These are phyloP conservation scores for Phialocephala subalpina DNA, from an alignment of 2,329 filamentous ascomycete species.

Conservation along the genomic window DNA sequence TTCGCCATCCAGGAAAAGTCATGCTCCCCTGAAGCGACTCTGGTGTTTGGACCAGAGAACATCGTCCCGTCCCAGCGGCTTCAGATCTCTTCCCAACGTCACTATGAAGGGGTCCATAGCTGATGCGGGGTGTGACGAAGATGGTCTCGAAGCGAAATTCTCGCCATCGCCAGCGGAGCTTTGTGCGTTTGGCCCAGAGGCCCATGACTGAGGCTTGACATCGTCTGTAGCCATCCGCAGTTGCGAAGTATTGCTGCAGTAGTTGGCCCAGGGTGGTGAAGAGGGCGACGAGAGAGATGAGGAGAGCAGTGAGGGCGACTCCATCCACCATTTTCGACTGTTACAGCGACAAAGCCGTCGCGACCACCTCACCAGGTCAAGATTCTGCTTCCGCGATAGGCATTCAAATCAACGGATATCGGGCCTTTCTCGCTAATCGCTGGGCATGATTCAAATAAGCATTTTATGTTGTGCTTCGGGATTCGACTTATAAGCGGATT, in stretches of 20 bases:
- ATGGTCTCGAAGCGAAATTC: neutral
- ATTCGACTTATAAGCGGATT: too few relatives aligned
- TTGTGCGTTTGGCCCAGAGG: constrained; percentile 37
- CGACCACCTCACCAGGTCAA: neutral
- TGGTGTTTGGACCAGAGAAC: constrained; percentile 16
- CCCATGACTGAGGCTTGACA: constrained; percentile 43
- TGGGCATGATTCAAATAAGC: neutral
- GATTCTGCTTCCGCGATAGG: neutral
- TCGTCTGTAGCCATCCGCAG: constrained; percentile 42
- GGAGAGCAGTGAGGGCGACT: constrained; percentile 37
- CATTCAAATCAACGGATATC: neutral
- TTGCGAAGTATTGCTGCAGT: constrained; percentile 41
- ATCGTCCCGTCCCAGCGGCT: constrained; percentile 5
- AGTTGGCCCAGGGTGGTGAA: constrained; percentile 39
- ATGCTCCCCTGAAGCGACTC: constrained; percentile 22
- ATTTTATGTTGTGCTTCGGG: too few relatives aligned
- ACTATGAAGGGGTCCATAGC: constrained; percentile 5
- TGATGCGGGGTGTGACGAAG: constrained; percentile 14
- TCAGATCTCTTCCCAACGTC: constrained; percentile 8
- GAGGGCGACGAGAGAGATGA: constrained; percentile 41
- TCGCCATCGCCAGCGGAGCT: constrained; percentile 17
- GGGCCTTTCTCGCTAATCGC: neutral
- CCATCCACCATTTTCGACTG: constrained; percentile 18
- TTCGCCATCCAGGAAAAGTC: constrained; percentile 23
- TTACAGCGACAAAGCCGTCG: neutral